phyloP scores from a whole-genome alignment of 257 asterid species.

The Rubia yunnanensis region DNA sequence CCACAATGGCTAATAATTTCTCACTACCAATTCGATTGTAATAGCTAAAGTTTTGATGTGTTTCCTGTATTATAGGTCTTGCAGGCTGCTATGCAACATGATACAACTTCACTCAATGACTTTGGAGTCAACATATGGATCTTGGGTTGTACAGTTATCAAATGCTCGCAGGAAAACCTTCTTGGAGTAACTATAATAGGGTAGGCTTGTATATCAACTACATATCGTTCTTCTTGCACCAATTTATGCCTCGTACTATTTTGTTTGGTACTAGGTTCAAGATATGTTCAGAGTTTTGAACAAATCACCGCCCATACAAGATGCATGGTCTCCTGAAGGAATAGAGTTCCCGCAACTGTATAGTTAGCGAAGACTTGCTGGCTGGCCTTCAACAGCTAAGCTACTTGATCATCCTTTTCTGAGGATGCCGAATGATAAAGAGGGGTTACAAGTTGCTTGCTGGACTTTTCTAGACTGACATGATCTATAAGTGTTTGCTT shows the following conservation, averaged over 20 bases:
- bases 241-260: no score
- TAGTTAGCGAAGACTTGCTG: slow-evolving; percentile 57
- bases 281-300: slow-evolving; percentile 84
- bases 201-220: slow-evolving; percentile 22
- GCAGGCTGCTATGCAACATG: slow-evolving; percentile 67
- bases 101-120: no score
- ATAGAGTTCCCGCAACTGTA: slow-evolving; percentile 64
- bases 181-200: slow-evolving; percentile 60
- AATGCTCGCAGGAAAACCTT: slow-evolving; percentile 84
- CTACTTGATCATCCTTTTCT: no score
- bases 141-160: slow-evolving; percentile 76
- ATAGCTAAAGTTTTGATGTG: not conserved
- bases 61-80: slow-evolving; percentile 38
- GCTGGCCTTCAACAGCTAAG: slow-evolving; percentile 58
- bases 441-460: slow-evolving; percentile 22
- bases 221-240: slow-evolving; percentile 7
- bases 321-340: slow-evolving; percentile 54
- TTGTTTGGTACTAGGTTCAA: slow-evolving; percentile 41
- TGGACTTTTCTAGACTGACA: slow-evolving; percentile 34
- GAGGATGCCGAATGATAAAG: slow-evolving; percentile 35
- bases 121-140: slow-evolving; percentile 83
- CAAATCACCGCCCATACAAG: slow-evolving; percentile 64
- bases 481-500: slow-evolving; percentile 32
- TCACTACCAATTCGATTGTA: slow-evolving; percentile 1
- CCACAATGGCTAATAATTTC: slow-evolving; percentile 5